Evolutionary conservation across 139 green algal genomes (phyloP).

Genomic region (Chlorella sp.): DNA sequence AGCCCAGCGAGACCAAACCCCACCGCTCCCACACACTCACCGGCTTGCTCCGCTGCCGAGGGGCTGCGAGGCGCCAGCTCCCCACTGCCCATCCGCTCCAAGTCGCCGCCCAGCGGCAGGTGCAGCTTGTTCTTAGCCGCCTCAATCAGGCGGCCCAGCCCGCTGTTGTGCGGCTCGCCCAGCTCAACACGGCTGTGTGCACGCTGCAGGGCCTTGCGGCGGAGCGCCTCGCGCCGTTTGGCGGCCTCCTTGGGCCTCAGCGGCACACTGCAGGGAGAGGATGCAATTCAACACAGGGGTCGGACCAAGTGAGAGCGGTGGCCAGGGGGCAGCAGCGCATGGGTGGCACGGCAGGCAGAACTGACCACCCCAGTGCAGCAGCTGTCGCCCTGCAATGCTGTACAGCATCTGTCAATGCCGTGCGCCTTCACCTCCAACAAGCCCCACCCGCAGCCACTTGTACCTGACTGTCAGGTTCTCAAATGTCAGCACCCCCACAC

Average conservation of each 20-base stretch:
- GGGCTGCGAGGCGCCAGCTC: too few relatives aligned
- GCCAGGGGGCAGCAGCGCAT: too few relatives aligned
- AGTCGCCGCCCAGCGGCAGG: background rate
- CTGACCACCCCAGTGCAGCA: too few relatives aligned
- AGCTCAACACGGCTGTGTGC: background rate
- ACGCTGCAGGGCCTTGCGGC: slow-evolving; percentile 27
- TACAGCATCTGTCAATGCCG: too few relatives aligned
- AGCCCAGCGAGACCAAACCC: too few relatives aligned
- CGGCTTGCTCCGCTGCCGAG: background rate
- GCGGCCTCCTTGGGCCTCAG: background rate
- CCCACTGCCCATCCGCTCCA: background rate
- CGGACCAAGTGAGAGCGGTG: background rate
- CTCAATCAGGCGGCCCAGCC: background rate
- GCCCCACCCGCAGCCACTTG: too few relatives aligned
- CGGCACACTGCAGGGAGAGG: slow-evolving; percentile 25
- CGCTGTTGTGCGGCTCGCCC: background rate
- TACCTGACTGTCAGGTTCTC: slow-evolving; percentile 27
- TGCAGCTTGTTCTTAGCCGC: slow-evolving; percentile 10
- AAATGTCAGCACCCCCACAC: slow-evolving; percentile 17
- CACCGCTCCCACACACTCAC: background rate
- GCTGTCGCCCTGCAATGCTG: too few relatives aligned
- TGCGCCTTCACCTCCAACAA: too few relatives aligned
- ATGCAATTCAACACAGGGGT: background rate
- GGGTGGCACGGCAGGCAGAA: too few relatives aligned
- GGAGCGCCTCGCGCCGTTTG: slow-evolving; percentile 3